A percentile compares a stretch with the other conserved stretches of the same genome.
phyloP scores from a whole-genome alignment of 805 yeast species.

The Lipomyces japonicus region DNA sequence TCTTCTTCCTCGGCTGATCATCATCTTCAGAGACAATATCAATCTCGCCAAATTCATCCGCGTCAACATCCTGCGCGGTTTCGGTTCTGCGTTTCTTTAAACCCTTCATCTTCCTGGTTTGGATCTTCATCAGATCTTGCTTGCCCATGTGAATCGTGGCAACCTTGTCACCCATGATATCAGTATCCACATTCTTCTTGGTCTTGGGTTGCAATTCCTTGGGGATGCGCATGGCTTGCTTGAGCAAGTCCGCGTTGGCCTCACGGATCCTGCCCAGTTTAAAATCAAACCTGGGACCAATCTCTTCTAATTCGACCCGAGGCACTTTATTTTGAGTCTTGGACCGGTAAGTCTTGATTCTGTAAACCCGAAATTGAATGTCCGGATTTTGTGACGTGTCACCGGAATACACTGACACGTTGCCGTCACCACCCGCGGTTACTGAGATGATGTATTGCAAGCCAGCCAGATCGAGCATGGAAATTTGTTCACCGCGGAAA shows the following conservation, averaged over 20 bases:
- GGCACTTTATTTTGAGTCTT: conserved; percentile 76
- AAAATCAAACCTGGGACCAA: conserved; percentile 94
- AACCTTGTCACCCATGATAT: conserved; percentile 90
- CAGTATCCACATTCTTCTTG: conserved; percentile 85
- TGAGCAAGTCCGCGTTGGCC: conserved; percentile 82
- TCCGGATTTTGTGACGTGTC: conserved; percentile 51
- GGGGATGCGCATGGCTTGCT: conserved; percentile 79
- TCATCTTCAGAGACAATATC: conserved; percentile 29
- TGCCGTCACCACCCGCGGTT: conserved; percentile 57
- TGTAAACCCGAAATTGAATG: conserved; percentile 87
- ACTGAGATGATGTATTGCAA: conserved; percentile 85
- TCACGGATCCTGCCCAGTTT: conserved; percentile 80
- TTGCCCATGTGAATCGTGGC: conserved; percentile 95
- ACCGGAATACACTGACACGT: conserved; percentile 20
- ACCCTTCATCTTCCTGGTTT: conserved; percentile 98
- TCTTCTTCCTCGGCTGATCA: conserved; percentile 15
- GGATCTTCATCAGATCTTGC: conserved; percentile 85
- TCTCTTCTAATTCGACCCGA: conserved; percentile 88
- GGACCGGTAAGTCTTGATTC: conserved; percentile 72
- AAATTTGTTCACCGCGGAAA: conserved; percentile 58
- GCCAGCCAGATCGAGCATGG: conserved; percentile 83
- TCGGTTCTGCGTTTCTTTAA: conserved; percentile 56
- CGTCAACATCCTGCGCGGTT: conserved; percentile 41
- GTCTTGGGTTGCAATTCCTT: conserved; percentile 75
- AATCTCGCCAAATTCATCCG: conserved; percentile 30